Evolutionary conservation across 768 basidiomycete species (phyloP), one percentile per base, ranked within the genome.

Genomic region (Gautieria morchelliformis): DNA sequence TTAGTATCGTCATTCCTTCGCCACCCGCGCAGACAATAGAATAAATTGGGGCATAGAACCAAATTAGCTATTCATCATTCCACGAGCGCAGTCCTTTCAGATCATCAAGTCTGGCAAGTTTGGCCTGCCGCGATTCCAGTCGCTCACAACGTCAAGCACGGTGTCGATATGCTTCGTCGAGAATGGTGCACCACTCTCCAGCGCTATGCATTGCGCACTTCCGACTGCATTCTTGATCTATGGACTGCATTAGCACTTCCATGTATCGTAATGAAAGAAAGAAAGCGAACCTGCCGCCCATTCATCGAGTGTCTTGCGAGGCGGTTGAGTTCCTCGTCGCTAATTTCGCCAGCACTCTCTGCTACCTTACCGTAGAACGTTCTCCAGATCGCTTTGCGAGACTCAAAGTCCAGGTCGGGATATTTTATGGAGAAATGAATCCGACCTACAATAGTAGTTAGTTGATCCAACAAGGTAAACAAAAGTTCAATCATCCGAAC

Each of bases 351-450:
- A 22, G n/a, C 48, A 9, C 3, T n/a, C 27, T 49, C 24, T 7
- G 52, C 12, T 12, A 51, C 52, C 47, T 61, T 64, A 15, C 49
- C 30, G 30, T 69, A 59, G 64, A 72, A 69, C 1, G 60, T 68
- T 32, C 50, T 55, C 71, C 70, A 72, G 39, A 72, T 64, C 12
- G 56, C 17, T 35, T 46, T 62, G 8, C 68, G 69, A 3, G 71
- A 61, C 4, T 51, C 56, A 22, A 37, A 56, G 20, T 60, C 63
- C 15, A 72, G 64, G 10, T 68, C 66, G 7, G 67, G 68, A 52
- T 70, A 72, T 53, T 67, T 62, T 17, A 72, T 58, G 4, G 62
- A 66, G 53, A 72, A 67, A 51, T 72, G 71, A 5, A 72, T 72
- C 9, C 70, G 70, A 62, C 68, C 69, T 70, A 41, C 2, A 12